Conservation (phyloP, 169 alveolate genomes). For the Plasmodium sp. region DNA sequence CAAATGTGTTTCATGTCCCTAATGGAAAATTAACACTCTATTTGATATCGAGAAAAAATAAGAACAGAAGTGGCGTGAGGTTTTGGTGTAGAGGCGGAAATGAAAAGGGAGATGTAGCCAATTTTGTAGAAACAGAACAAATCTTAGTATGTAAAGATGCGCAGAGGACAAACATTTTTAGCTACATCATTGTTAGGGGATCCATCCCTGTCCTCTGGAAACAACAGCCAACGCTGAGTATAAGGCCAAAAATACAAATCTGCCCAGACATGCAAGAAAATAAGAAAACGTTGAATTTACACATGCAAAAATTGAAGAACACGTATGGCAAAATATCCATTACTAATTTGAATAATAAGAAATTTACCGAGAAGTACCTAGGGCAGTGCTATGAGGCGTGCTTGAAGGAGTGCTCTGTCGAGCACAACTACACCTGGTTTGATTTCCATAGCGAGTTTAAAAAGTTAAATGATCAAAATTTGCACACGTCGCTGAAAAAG, state of each 20-base stretch:
- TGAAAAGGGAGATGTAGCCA: slow-evolving; percentile 95
- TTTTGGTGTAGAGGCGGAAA: slow-evolving; percentile 97
- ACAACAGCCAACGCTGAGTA: slow-evolving; percentile 78
- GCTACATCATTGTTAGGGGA: slow-evolving; percentile 93
- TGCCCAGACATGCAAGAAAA: slow-evolving; percentile 46
- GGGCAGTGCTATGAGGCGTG: slow-evolving; percentile 66
- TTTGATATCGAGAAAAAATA: slow-evolving; percentile 90
- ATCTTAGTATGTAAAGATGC: slow-evolving; percentile 83
- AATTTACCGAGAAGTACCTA: slow-evolving; percentile 60
- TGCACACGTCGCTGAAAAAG: slow-evolving; percentile 17
- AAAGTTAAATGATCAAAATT: slow-evolving; percentile 35
- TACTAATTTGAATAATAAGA: slow-evolving; percentile 70
- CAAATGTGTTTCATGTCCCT: slow-evolving; percentile 42
- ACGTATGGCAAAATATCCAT: slow-evolving; percentile 66
- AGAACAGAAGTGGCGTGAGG: slow-evolving; percentile 94
- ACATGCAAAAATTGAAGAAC: slow-evolving; percentile 59
- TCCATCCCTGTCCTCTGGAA: slow-evolving; percentile 98
- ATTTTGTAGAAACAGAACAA: slow-evolving; percentile 96
- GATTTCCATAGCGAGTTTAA: slow-evolving; percentile 69
- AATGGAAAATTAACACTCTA: slow-evolving; percentile 59
- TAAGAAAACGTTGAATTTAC: slow-evolving; percentile 43
- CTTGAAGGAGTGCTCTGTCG: slow-evolving; percentile 24
- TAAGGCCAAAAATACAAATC: slow-evolving; percentile 53
- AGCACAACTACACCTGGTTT: slow-evolving; percentile 66
- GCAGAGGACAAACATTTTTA: slow-evolving; percentile 80